Conservation (phyloP, 495 filamentous ascomycete species). For the Penicillium simplicissimum region DNA sequence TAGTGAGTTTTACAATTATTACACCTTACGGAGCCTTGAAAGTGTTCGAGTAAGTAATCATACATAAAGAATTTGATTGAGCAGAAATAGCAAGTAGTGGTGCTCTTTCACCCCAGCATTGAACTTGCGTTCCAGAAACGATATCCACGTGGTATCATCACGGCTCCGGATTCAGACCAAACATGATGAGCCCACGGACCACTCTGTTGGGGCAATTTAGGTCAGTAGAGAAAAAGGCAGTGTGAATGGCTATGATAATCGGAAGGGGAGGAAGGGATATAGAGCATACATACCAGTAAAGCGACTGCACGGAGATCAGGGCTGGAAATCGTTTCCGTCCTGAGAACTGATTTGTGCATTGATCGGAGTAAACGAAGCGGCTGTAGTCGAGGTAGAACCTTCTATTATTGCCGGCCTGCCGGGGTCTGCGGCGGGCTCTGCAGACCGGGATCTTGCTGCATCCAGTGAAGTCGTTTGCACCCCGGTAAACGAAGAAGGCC, state of each 20-base stretch:
- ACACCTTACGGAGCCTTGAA: not conserved
- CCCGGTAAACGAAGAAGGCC: not conserved
- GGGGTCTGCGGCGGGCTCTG: not conserved
- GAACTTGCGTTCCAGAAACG: not conserved
- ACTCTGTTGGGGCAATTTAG: not conserved
- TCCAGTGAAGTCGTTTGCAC: not conserved
- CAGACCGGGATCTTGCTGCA: not conserved
- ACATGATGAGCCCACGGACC: not conserved
- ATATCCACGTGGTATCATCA: not conserved
- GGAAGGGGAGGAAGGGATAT: not conserved
- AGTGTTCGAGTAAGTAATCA: not conserved
- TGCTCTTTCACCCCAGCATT: not conserved
- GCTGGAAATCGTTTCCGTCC: not conserved
- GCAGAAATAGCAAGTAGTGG: not conserved
- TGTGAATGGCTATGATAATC: not conserved
- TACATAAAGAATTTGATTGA: not conserved
- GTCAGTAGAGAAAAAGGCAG: not conserved
- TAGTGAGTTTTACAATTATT: not conserved
- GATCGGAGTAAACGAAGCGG: not conserved
- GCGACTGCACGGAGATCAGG: not conserved
- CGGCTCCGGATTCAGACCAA: not conserved
- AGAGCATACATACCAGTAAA: not conserved
- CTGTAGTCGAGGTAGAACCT: not conserved
- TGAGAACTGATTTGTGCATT: not conserved
- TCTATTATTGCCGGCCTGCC: not conserved